These are phyloP conservation scores for Beauveria medogensis DNA, from an alignment of 2,329 filamentous ascomycete species.

Conservation along the genomic window DNA sequence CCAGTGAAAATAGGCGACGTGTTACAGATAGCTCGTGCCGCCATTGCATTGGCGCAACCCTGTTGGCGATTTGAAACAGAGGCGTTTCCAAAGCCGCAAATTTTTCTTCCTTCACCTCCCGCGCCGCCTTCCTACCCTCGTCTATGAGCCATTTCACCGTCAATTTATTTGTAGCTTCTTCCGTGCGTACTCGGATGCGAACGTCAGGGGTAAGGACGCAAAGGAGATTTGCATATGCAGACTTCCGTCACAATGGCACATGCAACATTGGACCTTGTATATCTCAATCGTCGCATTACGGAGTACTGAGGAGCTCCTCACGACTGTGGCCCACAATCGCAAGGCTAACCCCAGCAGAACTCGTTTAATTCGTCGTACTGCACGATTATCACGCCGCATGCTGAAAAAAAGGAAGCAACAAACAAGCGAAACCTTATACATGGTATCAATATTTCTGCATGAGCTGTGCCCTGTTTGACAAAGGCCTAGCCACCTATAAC, in stretches of 20 bases:
- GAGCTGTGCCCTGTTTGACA: no score
- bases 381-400: no score
- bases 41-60: slow-evolving; percentile 1
- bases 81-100: slow-evolving; percentile 6
- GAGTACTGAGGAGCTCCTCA: neutral
- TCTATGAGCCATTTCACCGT: neutral
- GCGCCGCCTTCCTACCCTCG: neutral
- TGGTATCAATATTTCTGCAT: neutral
- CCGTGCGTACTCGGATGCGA: neutral
- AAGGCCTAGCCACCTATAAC: neutral
- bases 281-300: neutral
- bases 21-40: slow-evolving; percentile 4
- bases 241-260: neutral
- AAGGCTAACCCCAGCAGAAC: no score
- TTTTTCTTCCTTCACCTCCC: neutral
- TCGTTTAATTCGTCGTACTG: no score
- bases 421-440: no score
- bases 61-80: slow-evolving; percentile 6
- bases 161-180: neutral
- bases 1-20: slow-evolving; percentile 6
- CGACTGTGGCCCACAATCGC: neutral
- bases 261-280: neutral
- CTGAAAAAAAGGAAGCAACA: no score
- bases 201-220: neutral
- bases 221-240: slow-evolving; percentile 9